Evolutionary conservation across 768 basidiomycete species (phyloP).

Genomic region (Mycena sanguinolenta): DNA sequence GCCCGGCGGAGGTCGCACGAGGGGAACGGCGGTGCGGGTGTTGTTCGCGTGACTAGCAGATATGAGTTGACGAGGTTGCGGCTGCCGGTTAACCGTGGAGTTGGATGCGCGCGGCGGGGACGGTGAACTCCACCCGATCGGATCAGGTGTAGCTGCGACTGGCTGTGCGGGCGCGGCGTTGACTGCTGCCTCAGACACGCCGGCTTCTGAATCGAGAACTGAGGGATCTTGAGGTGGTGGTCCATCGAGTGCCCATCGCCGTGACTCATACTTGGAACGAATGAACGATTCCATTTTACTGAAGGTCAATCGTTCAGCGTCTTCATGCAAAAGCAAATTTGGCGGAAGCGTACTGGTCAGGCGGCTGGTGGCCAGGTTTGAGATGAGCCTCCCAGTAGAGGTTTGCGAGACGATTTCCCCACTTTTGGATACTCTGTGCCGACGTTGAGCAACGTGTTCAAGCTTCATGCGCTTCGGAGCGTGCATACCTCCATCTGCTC

Average conservation of each 20-base stretch:
- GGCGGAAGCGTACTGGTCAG: constrained; percentile 83
- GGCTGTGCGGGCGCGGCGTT: constrained; percentile 45
- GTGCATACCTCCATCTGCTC: constrained; percentile 90
- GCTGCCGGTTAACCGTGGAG: constrained; percentile 54
- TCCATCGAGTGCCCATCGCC: constrained; percentile 94
- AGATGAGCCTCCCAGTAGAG: constrained; percentile 98
- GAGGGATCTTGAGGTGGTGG: constrained; percentile 88
- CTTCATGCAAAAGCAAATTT: not conserved
- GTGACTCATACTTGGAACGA: constrained; percentile 95
- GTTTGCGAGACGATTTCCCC: constrained; percentile 95
- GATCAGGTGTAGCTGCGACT: constrained; percentile 40
- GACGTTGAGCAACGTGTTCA: not conserved
- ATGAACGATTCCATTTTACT: constrained; percentile 99
- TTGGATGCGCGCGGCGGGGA: constrained; percentile 47
- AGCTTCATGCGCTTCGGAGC: not conserved
- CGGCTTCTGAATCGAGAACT: constrained; percentile 67
- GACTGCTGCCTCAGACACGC: constrained; percentile 43
- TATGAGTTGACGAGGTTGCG: constrained; percentile 69
- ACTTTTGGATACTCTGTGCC: constrained; percentile 74
- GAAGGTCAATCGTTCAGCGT: constrained; percentile 11
- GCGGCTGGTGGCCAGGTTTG: constrained; percentile 90
- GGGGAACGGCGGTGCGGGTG: constrained; percentile 28
- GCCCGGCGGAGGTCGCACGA: constrained; percentile 33
- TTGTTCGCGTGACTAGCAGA: constrained; percentile 54
- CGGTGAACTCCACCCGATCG: constrained; percentile 49